Evolutionary conservation across 2,329 filamentous ascomycete species (phyloP).

Genomic region (Fusarium burgessii): DNA sequence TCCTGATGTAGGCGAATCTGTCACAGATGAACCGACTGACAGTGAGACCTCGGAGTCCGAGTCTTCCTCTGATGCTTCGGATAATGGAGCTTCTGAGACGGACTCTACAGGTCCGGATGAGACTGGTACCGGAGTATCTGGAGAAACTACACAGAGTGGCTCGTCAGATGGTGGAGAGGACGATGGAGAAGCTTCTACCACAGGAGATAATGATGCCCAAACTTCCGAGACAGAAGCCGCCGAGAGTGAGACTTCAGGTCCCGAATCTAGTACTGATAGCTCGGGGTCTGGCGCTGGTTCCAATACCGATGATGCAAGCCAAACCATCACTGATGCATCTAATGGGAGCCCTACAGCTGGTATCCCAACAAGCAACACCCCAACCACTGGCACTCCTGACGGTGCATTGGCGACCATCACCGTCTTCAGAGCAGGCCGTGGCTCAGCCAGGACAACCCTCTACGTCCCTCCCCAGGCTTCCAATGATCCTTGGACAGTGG

Average conservation of each 20-base stretch:
- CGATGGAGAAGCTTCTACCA: not conserved
- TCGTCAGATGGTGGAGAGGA: not conserved
- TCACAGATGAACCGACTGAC: fast-evolving
- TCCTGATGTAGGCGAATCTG: not conserved
- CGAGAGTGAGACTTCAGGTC: not conserved
- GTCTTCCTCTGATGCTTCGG: not conserved
- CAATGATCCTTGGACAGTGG: constrained; percentile 4
- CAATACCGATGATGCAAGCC: not conserved
- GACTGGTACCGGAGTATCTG: not conserved
- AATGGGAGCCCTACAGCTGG: not conserved
- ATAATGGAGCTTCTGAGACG: not conserved
- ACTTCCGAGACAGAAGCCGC: not conserved
- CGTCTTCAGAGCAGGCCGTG: constrained; percentile 18
- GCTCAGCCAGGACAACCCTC: not conserved
- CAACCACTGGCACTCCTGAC: not conserved
- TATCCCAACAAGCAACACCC: not conserved
- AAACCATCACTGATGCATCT: not conserved
- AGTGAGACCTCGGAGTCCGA: fast-evolving
- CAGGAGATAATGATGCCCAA: not conserved
- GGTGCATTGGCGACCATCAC: constrained; percentile 2
- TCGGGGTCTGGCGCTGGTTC: not conserved
- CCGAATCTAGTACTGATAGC: not conserved
- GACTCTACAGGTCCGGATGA: fast-evolving
- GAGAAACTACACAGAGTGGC: not conserved
- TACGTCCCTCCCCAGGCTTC: constrained; percentile 9